Percentiles rank a stretch among this genome's conserved stretches.
phyloP scores from a whole-genome alignment of 768 basidiomycete genomes.

The Saitozyma sp. region DNA sequence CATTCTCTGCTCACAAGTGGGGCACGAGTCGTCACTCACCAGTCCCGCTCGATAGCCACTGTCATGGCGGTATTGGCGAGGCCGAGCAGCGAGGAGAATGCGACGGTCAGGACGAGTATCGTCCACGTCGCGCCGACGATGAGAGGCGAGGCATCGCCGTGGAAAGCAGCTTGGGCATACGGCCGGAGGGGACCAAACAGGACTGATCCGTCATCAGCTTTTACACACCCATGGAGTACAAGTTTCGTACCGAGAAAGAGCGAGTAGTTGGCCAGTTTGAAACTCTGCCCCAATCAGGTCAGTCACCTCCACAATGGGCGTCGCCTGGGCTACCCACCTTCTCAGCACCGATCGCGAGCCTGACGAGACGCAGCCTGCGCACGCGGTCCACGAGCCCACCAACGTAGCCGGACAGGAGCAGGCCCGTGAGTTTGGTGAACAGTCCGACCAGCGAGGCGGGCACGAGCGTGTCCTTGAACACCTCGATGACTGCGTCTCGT shows the following conservation, averaged over 20 bases:
- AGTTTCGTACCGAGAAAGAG: slow-evolving; percentile 26
- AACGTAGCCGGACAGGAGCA: slow-evolving; percentile 40
- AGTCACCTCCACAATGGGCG: too few species aligned
- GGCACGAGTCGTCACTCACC: slow-evolving; percentile 27
- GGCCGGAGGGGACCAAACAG: slow-evolving; percentile 23
- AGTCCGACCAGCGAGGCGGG: slow-evolving; percentile 49
- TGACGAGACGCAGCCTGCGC: slow-evolving; percentile 32
- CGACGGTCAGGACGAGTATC: slow-evolving; percentile 30
- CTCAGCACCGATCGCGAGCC: slow-evolving; percentile 34
- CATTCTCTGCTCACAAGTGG: background rate
- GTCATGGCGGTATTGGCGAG: slow-evolving; percentile 42
- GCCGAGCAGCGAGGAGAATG: slow-evolving; percentile 26
- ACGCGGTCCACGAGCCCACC: slow-evolving; percentile 43
- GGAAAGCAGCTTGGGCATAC: slow-evolving; percentile 25
- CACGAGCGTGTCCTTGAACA: slow-evolving; percentile 47
- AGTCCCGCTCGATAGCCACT: slow-evolving; percentile 49
- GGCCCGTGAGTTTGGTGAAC: slow-evolving; percentile 30
- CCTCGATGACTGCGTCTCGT: slow-evolving; percentile 31
- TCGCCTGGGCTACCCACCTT: slow-evolving; percentile 30
- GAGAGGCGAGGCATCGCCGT: slow-evolving; percentile 10
- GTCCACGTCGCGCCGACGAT: slow-evolving; percentile 13
- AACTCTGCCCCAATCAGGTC: slow-evolving; percentile 4
- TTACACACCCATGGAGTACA: background rate
- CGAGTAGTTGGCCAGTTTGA: slow-evolving; percentile 27
- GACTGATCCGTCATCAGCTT: slow-evolving; percentile 12